Evolutionary conservation across 2,329 filamentous ascomycete species (phyloP), one percentile per base, ranked within the genome.

Genomic region (Arthroderma uncinatum): DNA sequence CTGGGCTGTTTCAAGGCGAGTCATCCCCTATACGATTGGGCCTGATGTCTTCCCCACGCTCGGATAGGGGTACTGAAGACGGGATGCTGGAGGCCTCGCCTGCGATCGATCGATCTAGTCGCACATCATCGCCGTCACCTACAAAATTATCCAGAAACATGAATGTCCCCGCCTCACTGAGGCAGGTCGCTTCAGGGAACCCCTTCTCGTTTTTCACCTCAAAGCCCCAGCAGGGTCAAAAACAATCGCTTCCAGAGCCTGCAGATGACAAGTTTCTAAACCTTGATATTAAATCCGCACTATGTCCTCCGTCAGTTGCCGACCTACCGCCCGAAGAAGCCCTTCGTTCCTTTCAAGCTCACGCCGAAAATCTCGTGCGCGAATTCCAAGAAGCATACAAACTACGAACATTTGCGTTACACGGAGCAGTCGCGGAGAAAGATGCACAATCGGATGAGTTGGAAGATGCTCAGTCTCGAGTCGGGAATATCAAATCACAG

Each of bases 361-460:
- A 80, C 62, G 81, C 81, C 48, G 79, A 80, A 62, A 70, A 69
- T n/a, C 69, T 82, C 1, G 71, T 84, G 48, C 69, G 73, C 55
- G 74, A 76, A 30, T 76, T 82, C 64, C 82, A 83, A 66, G 68
- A 70, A 3, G 79, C 80, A 2, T 83, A 84, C 67, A 78, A 77
- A 60, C 70, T 76, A 59, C 74, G 78, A 58, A 73, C 72, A 0
- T 73, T 76, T 55, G 73, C 74, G 30, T 69, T 84, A 44, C 73
- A 76, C 39, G 75, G 79, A 59, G 73, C 76, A 2, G 69, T 76
- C 36, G 78, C 77, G 2, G 80, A 82, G 62, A 78, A 81, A 59
- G 78, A 76, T 54, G 78, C 78, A 9, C 78, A 81, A 62, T 73
- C 75, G n/a, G 82, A 84, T 61, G 82, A 84, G 65, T 73, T 82